phyloP scores from a whole-genome alignment of 2,329 filamentous ascomycete genomes.

The Iodosphaeria phyllophila region DNA sequence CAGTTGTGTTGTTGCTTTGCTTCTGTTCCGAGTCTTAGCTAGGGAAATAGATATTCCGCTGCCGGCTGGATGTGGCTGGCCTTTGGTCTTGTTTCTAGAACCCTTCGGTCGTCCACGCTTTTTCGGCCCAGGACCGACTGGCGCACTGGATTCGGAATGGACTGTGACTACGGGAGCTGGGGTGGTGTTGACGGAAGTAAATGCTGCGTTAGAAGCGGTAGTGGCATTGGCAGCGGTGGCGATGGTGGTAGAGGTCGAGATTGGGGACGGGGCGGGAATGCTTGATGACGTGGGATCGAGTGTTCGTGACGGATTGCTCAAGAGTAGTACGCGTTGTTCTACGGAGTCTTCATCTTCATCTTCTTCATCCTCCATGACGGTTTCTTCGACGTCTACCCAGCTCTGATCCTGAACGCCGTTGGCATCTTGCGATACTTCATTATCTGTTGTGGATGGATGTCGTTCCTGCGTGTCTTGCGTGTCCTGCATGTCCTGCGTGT shows the following conservation, averaged over 20 bases:
- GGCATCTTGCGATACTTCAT: too few species aligned
- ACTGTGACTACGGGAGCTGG: too few species aligned
- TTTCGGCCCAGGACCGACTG: conserved; percentile 12
- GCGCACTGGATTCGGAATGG: too few species aligned
- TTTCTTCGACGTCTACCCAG: conserved; percentile 26
- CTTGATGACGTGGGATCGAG: conserved; percentile 5
- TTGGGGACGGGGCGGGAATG: too few species aligned
- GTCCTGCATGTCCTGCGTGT: conserved; percentile 6
- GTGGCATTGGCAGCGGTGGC: conserved; percentile 7
- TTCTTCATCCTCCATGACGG: conserved; percentile 11
- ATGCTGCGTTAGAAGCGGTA: conserved; percentile 10
- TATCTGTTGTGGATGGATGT: too few species aligned
- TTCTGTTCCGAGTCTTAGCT: neutral
- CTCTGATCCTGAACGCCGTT: conserved; percentile 19
- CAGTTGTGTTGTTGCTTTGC: neutral
- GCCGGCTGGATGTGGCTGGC: neutral
- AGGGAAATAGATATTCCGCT: too few species aligned
- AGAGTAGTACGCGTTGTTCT: conserved; percentile 7
- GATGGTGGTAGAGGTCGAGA: too few species aligned
- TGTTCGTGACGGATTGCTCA: conserved; percentile 8
- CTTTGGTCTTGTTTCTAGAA: conserved; percentile 17
- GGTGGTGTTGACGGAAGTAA: conserved; percentile 14
- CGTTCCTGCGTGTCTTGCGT: conserved; percentile 4
- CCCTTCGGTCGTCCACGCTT: conserved; percentile 22
- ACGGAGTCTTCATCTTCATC: conserved; percentile 12